Conservation (phyloP, 2,329 filamentous ascomycete genomes). For the Calonectria naviculata region DNA sequence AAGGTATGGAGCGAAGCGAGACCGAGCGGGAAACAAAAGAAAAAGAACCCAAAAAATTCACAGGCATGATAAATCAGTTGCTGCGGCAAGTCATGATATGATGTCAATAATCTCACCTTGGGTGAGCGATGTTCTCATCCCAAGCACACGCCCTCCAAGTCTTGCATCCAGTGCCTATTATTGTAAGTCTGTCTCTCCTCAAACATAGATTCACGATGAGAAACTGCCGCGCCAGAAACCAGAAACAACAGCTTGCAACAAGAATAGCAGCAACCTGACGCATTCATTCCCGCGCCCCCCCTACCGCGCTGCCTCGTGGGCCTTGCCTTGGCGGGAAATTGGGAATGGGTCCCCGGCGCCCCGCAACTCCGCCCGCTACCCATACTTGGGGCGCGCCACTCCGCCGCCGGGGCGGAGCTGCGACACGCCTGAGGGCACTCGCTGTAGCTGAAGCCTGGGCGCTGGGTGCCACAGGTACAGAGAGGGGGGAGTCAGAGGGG, state of each 20-base stretch:
- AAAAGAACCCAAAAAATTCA: neutral
- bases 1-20: neutral
- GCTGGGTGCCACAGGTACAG: neutral
- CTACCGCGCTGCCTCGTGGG: neutral
- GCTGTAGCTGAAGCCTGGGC: neutral
- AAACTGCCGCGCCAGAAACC: neutral
- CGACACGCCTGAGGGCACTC: neutral
- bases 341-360: conserved; percentile 4
- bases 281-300: neutral
- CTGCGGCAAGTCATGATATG: neutral
- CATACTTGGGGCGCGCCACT: neutral
- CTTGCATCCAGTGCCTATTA: neutral
- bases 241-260: neutral
- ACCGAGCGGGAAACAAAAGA: neutral
- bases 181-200: neutral
- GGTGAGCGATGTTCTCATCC: neutral
- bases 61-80: neutral
- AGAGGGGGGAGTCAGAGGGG: neutral
- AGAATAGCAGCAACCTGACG: neutral
- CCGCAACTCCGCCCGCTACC: conserved; percentile 17
- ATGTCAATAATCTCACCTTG: neutral
- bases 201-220: neutral
- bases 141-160: neutral
- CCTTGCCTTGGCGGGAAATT: conserved; percentile 18
- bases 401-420: neutral